These are phyloP conservation scores for Amanita jacksonii DNA, from an alignment of 768 basidiomycete genomes.

Conservation along the genomic window DNA sequence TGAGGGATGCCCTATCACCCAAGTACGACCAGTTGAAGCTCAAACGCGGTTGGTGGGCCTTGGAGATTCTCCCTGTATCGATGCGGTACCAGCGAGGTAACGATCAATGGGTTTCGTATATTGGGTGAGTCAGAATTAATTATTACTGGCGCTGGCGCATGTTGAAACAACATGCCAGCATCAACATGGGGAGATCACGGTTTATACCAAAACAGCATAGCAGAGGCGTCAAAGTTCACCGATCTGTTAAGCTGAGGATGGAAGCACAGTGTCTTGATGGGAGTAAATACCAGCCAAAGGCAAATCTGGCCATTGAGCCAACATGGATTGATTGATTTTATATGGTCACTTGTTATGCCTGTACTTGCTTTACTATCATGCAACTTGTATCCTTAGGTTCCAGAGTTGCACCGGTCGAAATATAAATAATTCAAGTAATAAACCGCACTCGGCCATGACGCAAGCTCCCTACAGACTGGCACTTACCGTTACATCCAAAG, in stretches of 20 bases:
- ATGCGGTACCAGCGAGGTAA: constrained; percentile 29
- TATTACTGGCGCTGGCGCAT: too few species aligned
- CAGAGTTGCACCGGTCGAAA: too few species aligned
- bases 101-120: constrained; percentile 26
- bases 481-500: too few species aligned
- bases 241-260: constrained; percentile 44
- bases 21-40: constrained; percentile 50
- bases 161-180: constrained; percentile 19
- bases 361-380: too few species aligned
- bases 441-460: too few species aligned
- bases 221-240: constrained; percentile 38
- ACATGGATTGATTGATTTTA: too few species aligned
- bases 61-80: constrained; percentile 46
- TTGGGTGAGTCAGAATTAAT: constrained; percentile 22
- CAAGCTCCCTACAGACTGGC: too few species aligned
- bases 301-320: constrained; percentile 20
- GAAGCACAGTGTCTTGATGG: constrained; percentile 34
- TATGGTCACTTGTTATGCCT: too few species aligned
- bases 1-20: constrained; percentile 46
- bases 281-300: constrained; percentile 20
- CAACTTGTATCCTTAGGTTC: too few species aligned
- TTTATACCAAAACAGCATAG: constrained; percentile 31
- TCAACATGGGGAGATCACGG: constrained; percentile 27
- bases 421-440: too few species aligned
- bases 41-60: constrained; percentile 50